Evolutionary conservation across 768 basidiomycete genomes (phyloP).

Genomic region (Leccinum boreale): DNA sequence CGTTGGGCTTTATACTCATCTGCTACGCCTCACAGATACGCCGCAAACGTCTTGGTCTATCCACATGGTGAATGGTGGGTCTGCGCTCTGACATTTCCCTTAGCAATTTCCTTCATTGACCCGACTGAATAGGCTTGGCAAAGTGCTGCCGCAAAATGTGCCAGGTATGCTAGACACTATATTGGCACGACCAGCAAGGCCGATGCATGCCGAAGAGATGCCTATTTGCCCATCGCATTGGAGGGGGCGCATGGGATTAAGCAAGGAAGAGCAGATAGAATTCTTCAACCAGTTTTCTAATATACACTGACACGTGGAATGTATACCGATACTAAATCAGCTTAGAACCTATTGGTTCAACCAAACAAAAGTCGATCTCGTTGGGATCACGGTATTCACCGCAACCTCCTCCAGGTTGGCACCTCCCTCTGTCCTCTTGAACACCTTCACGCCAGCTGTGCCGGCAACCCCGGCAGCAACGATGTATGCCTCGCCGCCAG

Average conservation of each 20-base stretch:
- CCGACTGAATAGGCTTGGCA: conserved; percentile 53
- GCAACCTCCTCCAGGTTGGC: conserved; percentile 49
- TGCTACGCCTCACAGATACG: neutral
- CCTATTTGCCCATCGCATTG: conserved; percentile 51
- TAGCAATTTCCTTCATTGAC: neutral
- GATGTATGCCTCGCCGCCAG: neutral
- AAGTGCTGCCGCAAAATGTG: conserved; percentile 54
- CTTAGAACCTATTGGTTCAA: conserved; percentile 2
- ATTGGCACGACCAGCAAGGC: conserved; percentile 28
- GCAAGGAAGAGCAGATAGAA: conserved; percentile 52
- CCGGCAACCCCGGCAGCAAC: conserved; percentile 55
- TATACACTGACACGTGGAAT: neutral
- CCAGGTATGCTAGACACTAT: conserved; percentile 49
- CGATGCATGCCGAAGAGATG: conserved; percentile 25
- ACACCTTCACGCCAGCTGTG: conserved; percentile 53
- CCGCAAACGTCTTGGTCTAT: conserved; percentile 62
- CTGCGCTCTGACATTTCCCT: neutral
- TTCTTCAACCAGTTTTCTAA: conserved; percentile 25
- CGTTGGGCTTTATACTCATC: neutral
- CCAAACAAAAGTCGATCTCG: conserved; percentile 52
- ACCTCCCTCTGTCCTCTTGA: conserved; percentile 53
- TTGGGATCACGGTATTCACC: conserved; percentile 50
- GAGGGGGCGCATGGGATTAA: conserved; percentile 71
- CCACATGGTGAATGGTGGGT: conserved; percentile 73
- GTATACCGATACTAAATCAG: neutral